phyloP scores from a whole-genome alignment of 78 protist species.

The Polysphondylium violaceum region DNA sequence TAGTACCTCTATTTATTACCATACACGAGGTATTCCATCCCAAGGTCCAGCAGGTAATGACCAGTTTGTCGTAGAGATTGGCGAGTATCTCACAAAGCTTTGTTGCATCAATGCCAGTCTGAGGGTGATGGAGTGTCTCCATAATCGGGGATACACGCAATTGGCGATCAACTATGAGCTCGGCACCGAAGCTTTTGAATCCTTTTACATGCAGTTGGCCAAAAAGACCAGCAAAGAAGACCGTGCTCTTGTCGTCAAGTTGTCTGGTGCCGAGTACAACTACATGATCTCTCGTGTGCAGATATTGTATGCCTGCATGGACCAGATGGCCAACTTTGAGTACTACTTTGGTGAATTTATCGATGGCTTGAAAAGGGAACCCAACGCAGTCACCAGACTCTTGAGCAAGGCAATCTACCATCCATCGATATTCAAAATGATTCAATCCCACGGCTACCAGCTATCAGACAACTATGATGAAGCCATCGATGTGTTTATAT shows the following conservation, averaged over 20 bases:
- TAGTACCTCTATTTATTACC: background rate
- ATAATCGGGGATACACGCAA: background rate
- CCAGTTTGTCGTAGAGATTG: background rate
- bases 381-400: background rate
- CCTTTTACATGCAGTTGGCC: background rate
- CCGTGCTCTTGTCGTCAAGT: background rate
- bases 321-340: background rate
- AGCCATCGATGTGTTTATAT: background rate
- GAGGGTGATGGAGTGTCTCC: background rate
- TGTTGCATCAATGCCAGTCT: background rate
- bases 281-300: background rate
- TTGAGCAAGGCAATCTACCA: background rate
- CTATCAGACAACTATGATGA: background rate
- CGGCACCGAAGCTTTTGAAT: background rate
- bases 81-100: background rate
- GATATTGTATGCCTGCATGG: background rate
- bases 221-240: background rate
- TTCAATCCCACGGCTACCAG: background rate
- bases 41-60: background rate
- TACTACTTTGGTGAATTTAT: background rate
- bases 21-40: background rate
- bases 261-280: background rate
- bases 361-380: background rate
- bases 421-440: background rate
- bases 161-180: background rate